A percentile compares a stretch with the other conserved stretches of the same genome.
phyloP scores from a whole-genome alignment of 2,329 filamentous ascomycete species.

The Mycosphaerella arachidis region DNA sequence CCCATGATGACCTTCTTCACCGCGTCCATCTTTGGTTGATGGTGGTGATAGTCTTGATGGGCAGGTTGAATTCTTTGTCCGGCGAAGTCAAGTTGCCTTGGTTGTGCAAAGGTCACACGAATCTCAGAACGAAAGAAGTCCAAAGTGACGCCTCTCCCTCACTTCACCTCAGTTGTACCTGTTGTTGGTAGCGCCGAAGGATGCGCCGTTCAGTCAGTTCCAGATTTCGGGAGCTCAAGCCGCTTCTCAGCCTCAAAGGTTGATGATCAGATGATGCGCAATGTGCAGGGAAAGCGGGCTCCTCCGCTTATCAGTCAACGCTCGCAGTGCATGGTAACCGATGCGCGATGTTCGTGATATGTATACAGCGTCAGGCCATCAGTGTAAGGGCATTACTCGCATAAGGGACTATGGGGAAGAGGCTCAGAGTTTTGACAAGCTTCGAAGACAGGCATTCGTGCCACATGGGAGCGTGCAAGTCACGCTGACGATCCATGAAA shows the following conservation, averaged over 20 bases:
- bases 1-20: conserved; percentile 47
- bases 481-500: not conserved
- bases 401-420: not conserved
- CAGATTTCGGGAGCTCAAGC: not conserved
- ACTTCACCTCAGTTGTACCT: not conserved
- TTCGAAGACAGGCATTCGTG: not conserved
- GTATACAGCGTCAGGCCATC: not conserved
- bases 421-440: not conserved
- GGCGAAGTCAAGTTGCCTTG: not conserved
- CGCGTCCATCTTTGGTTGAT: conserved; percentile 55
- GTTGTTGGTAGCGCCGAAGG: not conserved
- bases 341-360: not conserved
- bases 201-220: not conserved
- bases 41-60: not conserved
- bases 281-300: not conserved
- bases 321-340: not conserved
- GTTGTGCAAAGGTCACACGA: not conserved
- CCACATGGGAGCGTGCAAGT: not conserved
- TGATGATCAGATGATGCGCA: not conserved
- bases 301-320: not conserved
- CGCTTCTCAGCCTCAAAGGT: not conserved
- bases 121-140: not conserved
- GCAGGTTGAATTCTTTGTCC: not conserved
- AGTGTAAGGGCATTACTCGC: not conserved
- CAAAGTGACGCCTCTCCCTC: not conserved